Base-by-base conservation (phyloP, 2,329 filamentous ascomycete species). In the Cercospora zeae-maydis region DNA sequence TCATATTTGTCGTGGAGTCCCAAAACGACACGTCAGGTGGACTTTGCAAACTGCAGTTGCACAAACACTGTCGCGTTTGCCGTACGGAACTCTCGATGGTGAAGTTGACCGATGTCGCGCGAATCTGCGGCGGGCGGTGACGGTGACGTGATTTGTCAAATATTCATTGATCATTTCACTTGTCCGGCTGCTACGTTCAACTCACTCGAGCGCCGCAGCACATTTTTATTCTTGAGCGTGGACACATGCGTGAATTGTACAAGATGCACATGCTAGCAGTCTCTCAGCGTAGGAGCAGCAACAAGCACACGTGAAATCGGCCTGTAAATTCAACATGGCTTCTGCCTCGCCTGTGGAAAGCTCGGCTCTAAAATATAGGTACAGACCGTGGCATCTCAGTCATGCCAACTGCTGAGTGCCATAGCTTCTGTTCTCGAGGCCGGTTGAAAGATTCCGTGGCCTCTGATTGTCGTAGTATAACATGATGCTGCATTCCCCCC, bases 351-450 rank as follows among this genome's bases (percentile, higher is more conserved):
- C n/a, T 45, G 45, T 16, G 19, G 36, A 11, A 27, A 51, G 56
- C 57, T 56, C 30, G 36, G 51, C 61, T 63, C 52, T 45, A 61
- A 52, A 57, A 66, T 59, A 66, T 68, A 58, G 62, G 62, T 66
- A 64, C 59, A 62, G 45, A 59, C 57, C 47, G 34, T 31, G 31
- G 47, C 57, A 59, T 59, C 31, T 34, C 31, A 30, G 45, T 47
- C 57, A 52, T 52, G 31, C 27, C 24, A 34, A 45, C 45, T 52
- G 39, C 45, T 39, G 16, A 36, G 51, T 52, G 57, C 57, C 57
- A 53, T 59, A 21, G 37, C 42, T 51, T n/a, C 47, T 53, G 31
- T n/a, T 53, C 19, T 14, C 7, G 24, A 33, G 34, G 31, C 57
- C 7, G 31, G 16, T 34, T 16, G n/a, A 33, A 42, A 9, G 24